Evolutionary conservation across 2,329 filamentous ascomycete genomes (phyloP), one percentile per base, ranked within the genome.

Genomic region (Phyllosticta citribraziliensis): DNA sequence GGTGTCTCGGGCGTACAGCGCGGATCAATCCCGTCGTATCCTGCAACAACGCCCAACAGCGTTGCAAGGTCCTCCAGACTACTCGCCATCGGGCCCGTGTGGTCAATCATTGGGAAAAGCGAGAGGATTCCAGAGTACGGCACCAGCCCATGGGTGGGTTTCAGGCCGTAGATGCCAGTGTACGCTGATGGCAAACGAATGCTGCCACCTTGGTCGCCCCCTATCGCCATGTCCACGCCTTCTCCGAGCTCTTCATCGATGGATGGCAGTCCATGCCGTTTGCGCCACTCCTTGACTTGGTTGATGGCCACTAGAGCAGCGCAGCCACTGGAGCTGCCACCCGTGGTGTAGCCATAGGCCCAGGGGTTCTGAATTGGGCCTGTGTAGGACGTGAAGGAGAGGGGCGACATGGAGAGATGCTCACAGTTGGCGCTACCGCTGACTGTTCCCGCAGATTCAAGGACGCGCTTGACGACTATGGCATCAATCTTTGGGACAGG

Each of bases 131-230:
- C 77, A 0, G 76, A 79, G 62, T 79, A 79, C 1, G 78, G 78
- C 0, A 79, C 69, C 5, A 79, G 66, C 1, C 73, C 73, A 51
- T 94, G 88, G 0, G 84, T 86, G 0, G 89, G 79, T 73, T 96
- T 96, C 62, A 96, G 79, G 1, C 91, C 90, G 73, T 88, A 96
- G 22, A 90, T 76, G 54, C 90, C 89, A 70, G 89, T 93, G 76
- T 88, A 93, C 27, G 82, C 80, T 0, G 85, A 76, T 0, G 90
- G 90, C 40, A 93, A 83, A 35, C 90, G 84, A 60, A 90, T 82
- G 63, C 85, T 89, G 62, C 89, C 89, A 40, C 89, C 88, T 1
- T 88, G 87, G 67, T 93, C 89, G 3, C 70, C 69, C 40, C 88
- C 90, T 25, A 75, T 68, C 4, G 72, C 72, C 65, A 74, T 67